Evolutionary conservation across 139 green algal species (phyloP), one percentile per base, ranked within the genome.

Genomic region (Auxenochlorella pyrenoidosa): DNA sequence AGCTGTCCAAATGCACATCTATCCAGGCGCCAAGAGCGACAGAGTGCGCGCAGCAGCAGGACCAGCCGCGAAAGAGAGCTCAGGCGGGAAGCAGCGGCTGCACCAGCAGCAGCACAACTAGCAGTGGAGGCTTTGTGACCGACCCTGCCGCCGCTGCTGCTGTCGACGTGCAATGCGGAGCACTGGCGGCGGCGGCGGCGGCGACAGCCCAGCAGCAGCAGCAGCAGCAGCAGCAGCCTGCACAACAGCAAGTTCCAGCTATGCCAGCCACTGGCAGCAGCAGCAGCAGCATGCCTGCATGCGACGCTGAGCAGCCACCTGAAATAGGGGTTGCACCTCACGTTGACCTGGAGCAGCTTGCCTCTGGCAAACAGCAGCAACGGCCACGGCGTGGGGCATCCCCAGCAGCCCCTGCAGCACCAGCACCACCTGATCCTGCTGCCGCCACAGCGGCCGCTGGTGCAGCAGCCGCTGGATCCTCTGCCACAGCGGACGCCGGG

Each of bases 191-290:
- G 8, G 70, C 70, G 19, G 34, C 24, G 19, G 70, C 70, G 8
- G 70, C 36, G 30, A 77, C 34, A 77, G 73, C 73, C 60, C 73
- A 79, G 73, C 73, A 60, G 65, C 65, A 12, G 65, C 65, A 72
- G 65, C 70, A 79, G 73, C 40, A 60, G 73, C 73, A 60, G 40
- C 73, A 58, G 40, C 73, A 32, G 34, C 72, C 22, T 79, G 8
- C 10, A 54, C 47, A 54, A 54, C 8, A 54, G 10, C 68, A 43
- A 16, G 36, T 58, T 54, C 16, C 36, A 4, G 15, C 36, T 34
- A 32, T 15, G 26, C 41, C 76, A n/a, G n/a, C n/a, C n/a, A n/a
- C n/a, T n/a, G n/a, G n/a, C n/a, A 70, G 47, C 32, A 66, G 79
- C 58, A 72, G 79, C 80, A 63, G 60, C 80, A 78, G 41, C 38